Conservation (phyloP, 2,329 filamentous ascomycete species). For the Catunica adiposa region DNA sequence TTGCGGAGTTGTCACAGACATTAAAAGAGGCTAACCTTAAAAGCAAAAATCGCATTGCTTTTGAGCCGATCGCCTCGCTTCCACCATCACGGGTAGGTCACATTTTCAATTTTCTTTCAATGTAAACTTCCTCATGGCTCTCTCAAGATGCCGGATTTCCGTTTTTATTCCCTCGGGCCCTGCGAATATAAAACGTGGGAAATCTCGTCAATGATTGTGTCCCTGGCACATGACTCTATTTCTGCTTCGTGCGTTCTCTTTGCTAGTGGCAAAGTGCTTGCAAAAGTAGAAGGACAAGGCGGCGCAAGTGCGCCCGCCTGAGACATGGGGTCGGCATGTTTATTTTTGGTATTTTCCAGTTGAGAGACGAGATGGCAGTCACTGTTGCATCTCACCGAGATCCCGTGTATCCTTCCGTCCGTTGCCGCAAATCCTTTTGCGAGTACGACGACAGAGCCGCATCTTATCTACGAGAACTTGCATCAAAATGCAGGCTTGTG, state of each 20-base stretch:
- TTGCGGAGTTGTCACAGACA: constrained; percentile 9
- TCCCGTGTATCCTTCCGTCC: neutral
- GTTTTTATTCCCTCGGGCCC: neutral
- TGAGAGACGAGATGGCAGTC: neutral
- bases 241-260: neutral
- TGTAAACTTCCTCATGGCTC: neutral
- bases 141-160: neutral
- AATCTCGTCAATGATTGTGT: neutral
- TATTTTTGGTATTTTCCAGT: neutral
- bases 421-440: neutral
- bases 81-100: constrained; percentile 65
- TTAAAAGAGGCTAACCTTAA: constrained; percentile 12
- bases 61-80: constrained; percentile 68
- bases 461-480: neutral
- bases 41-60: constrained; percentile 27
- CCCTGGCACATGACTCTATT: neutral
- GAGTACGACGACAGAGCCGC: neutral
- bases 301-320: neutral
- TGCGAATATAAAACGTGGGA: neutral
- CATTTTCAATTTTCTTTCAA: neutral
- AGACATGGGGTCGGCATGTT: neutral
- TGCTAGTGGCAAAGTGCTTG: neutral
- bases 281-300: too few species aligned
- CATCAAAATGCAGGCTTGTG: neutral
- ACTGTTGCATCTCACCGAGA: neutral